phyloP scores from a whole-genome alignment of 805 yeast species.

The Suhomyces sp. region DNA sequence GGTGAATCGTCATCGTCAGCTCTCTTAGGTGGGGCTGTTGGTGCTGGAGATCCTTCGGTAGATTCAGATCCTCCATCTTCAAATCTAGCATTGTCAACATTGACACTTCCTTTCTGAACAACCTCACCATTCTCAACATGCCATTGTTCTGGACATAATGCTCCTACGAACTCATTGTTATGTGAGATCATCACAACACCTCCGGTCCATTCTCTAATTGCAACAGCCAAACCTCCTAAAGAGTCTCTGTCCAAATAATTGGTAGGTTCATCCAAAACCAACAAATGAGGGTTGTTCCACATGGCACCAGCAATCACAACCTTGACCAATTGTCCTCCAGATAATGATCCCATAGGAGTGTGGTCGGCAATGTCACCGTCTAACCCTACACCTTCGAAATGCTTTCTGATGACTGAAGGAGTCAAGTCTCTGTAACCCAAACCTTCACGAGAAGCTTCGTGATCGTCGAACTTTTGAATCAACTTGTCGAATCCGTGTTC shows the following conservation, averaged over 20 bases:
- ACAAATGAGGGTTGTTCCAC: conserved; percentile 98
- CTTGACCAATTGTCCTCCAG: conserved; percentile 97
- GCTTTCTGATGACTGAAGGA: conserved; percentile 91
- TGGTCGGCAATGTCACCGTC: conserved; percentile 99
- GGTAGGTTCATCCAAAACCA: conserved; percentile 97
- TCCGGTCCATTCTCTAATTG: conserved; percentile 97
- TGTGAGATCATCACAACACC: conserved; percentile 99
- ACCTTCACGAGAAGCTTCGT: conserved; percentile 49
- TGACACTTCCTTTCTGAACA: conserved; percentile 76
- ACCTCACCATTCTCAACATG: conserved; percentile 88
- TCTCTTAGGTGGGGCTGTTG: conserved; percentile 37
- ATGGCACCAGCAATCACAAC: conserved; percentile 99
- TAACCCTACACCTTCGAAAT: conserved; percentile 94
- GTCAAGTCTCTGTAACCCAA: conserved; percentile 53
- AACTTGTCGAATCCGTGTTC: conserved; percentile 55
- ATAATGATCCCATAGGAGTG: conserved; percentile 92
- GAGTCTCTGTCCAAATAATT: conserved; percentile 98
- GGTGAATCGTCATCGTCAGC: conserved; percentile 84
- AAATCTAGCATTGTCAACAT: conserved; percentile 73
- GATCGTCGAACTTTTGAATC: conserved; percentile 45
- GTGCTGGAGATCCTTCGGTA: conserved; percentile 46
- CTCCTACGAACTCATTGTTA: conserved; percentile 95
- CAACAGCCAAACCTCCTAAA: conserved; percentile 94
- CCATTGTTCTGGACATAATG: conserved; percentile 98
- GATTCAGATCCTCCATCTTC: conserved; percentile 70